Base-by-base conservation (phyloP, 352 stramenopile genomes). In the Peronospora farinosa region DNA sequence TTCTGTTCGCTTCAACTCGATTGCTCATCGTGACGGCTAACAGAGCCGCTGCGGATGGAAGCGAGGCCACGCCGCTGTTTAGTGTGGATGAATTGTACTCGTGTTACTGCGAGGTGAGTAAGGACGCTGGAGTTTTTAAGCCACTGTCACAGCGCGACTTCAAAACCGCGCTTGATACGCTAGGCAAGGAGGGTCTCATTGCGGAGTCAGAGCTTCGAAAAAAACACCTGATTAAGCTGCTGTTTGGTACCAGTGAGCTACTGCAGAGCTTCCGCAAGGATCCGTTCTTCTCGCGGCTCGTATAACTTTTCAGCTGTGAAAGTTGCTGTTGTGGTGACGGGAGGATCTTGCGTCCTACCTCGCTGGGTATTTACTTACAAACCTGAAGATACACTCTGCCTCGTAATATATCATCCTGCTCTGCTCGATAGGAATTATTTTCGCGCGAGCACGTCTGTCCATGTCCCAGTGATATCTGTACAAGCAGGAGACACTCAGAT, bases 191-290 rank as follows among this genome's bases (percentile, higher is more conserved):
- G 47, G 73, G 80, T 30, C 59, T 93, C 23, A 49, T 92, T 11
- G 69, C 69, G 12, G 53, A 70, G 2, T 36, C 39, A 7, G 75
- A 90, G 40, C 62, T 86, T 40, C 84, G 87, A 55, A 84, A 21
- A 55, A 84, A 21, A 21, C 70, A 85, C 46, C 59, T 86, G 36
- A 63, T 93, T 40, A 89, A 89, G 60, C 62, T 91, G n/a, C 51
- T 79, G 9, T 79, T 74, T 36, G 83, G 61, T 30, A 68, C 74
- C 8, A 88, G 74, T 36, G 76, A 91, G 21, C 49, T 89, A 31
- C 53, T 85, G 17, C 76, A 88, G 53, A 69, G 63, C 51, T 89
- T 93, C 58, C 72, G 69, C 33, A 73, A 74, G 49, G 78, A 93
- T 44, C 44, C 67, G 19, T 93, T 79, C 68, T 90, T 93, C 51